These are phyloP conservation scores for Candida adriatica DNA, from an alignment of 805 yeast genomes.

Conservation along the genomic window DNA sequence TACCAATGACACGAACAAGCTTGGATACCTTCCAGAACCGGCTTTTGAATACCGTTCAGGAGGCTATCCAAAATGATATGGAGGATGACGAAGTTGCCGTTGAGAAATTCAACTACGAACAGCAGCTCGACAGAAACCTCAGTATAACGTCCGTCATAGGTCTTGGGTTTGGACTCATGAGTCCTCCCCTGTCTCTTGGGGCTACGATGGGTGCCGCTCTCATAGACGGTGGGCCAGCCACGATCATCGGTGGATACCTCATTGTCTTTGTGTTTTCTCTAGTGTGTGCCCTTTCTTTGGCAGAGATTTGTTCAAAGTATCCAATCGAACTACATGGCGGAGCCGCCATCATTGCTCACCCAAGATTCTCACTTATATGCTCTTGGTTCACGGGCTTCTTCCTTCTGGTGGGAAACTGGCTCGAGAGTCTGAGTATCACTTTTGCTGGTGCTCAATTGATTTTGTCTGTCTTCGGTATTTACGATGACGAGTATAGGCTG, in stretches of 20 bases:
- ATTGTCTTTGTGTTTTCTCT: constrained; percentile 57
- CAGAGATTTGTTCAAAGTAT: constrained; percentile 71
- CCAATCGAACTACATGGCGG: constrained; percentile 77
- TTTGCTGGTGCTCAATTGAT: constrained; percentile 75
- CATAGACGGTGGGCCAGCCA: constrained; percentile 70
- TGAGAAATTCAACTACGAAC: constrained; percentile 70
- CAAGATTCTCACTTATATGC: constrained; percentile 45
- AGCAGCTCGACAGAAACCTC: constrained; percentile 59
- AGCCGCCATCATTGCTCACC: constrained; percentile 62
- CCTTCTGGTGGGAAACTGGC: constrained; percentile 67
- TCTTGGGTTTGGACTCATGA: constrained; percentile 74
- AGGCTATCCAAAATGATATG: constrained; percentile 20
- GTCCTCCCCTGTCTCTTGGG: constrained; percentile 73
- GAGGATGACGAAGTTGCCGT: constrained; percentile 35
- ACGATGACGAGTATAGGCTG: constrained; percentile 50
- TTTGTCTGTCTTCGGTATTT: constrained; percentile 57
- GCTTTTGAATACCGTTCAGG: constrained; percentile 15
- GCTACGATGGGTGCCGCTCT: constrained; percentile 67
- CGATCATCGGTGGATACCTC: constrained; percentile 71
- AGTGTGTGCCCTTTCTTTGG: constrained; percentile 61
- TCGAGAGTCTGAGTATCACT: constrained; percentile 65
- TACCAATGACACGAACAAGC: no score
- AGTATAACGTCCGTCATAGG: constrained; percentile 70
- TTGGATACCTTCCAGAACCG: constrained; percentile 11
- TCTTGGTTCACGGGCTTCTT: constrained; percentile 82